A percentile compares a stretch with the other conserved stretches of the same genome.
Conservation (phyloP, 1,284 basidiomycete species). For the Cryptococcus neoformans region DNA sequence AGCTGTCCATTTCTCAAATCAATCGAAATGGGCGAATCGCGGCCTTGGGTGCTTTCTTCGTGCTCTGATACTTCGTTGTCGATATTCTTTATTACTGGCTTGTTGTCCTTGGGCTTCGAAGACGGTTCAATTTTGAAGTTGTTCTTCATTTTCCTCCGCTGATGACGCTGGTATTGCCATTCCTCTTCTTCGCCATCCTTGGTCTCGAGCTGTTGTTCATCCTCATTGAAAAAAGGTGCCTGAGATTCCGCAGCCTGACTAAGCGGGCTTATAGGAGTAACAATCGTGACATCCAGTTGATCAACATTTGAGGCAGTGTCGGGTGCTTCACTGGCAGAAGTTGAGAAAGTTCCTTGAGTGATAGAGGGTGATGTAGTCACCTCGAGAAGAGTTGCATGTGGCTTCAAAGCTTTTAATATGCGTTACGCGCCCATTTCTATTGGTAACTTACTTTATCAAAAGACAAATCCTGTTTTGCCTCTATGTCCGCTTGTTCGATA, state of each 20-base stretch:
- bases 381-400: not conserved
- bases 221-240: not conserved
- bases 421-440: not conserved
- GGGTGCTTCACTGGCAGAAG: not conserved
- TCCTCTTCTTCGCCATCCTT: too few relatives aligned
- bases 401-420: not conserved
- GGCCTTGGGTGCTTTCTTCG: too few relatives aligned
- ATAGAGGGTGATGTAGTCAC: not conserved
- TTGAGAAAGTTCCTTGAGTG: not conserved
- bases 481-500: not conserved
- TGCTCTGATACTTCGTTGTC: too few relatives aligned
- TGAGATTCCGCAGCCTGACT: not conserved
- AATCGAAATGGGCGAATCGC: too few relatives aligned
- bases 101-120: too few relatives aligned
- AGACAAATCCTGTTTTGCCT: not conserved
- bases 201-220: not conserved
- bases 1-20: too few relatives aligned
- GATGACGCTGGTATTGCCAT: too few relatives aligned
- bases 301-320: not conserved
- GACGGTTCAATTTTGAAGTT: too few relatives aligned
- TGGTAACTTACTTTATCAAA: not conserved
- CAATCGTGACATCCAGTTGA: not conserved
- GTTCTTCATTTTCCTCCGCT: too few relatives aligned
- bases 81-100: too few relatives aligned
- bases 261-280: not conserved